Conservation (phyloP, 371 early-diverging fungal genomes). For the Mucor velutinosus region DNA sequence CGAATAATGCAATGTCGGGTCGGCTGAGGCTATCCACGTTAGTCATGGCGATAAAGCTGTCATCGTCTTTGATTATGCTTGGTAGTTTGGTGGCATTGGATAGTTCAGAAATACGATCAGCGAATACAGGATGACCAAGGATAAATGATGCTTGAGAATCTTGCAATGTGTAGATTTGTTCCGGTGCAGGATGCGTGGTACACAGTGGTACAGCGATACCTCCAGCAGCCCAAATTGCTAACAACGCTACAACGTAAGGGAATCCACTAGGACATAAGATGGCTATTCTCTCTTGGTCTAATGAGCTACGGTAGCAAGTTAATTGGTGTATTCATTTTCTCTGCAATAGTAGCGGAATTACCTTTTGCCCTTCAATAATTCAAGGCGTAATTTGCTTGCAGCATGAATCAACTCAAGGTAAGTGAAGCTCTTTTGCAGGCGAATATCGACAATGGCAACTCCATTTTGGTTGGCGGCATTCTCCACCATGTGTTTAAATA, state of each 20-base stretch:
- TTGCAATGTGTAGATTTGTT: slow-evolving; percentile 64
- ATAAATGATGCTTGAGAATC: slow-evolving; percentile 60
- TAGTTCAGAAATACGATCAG: slow-evolving; percentile 29
- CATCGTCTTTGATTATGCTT: slow-evolving; percentile 1
- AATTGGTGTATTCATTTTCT: background rate
- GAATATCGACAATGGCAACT: slow-evolving; percentile 40
- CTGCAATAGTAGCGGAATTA: slow-evolving; percentile 2
- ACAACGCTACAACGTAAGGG: slow-evolving; percentile 72
- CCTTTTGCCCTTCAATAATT: slow-evolving; percentile 33
- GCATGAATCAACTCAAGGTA: slow-evolving; percentile 40
- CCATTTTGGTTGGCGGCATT: slow-evolving; percentile 26
- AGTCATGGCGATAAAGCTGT: background rate
- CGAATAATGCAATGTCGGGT: slow-evolving; percentile 10
- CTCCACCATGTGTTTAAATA: slow-evolving; percentile 33
- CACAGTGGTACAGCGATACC: slow-evolving; percentile 80
- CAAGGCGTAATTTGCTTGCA: slow-evolving; percentile 12
- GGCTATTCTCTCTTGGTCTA: slow-evolving; percentile 65
- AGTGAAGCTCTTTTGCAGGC: slow-evolving; percentile 21
- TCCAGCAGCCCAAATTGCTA: slow-evolving; percentile 79
- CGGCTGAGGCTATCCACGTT: slow-evolving; percentile 1
- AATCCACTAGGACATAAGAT: slow-evolving; percentile 74
- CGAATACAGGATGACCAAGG: slow-evolving; percentile 43
- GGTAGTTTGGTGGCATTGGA: slow-evolving; percentile 13
- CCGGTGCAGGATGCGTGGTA: slow-evolving; percentile 66
- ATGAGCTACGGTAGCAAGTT: slow-evolving; percentile 26